Base-by-base conservation (phyloP, 2,329 filamentous ascomycete species). In the Penicillium psychrosexuale region DNA sequence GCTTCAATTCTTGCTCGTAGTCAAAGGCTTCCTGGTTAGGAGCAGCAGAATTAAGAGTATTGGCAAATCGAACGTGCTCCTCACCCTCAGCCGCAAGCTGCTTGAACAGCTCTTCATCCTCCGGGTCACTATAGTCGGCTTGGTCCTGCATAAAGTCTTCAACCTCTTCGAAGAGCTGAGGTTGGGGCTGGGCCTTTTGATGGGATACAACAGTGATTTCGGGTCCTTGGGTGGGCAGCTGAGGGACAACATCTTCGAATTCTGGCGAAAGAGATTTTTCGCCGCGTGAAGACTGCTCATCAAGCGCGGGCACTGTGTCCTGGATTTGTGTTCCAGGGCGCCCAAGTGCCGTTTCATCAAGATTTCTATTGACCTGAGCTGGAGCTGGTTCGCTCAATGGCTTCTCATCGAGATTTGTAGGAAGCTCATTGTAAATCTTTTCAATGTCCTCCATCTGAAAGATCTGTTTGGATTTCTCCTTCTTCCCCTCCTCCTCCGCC, bases 31-130 rank as follows among this genome's bases (percentile, higher is more conserved):
- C 90, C 63, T 92, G 84, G 4, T 78, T 77, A 17, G 84, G 81
- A 0, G 87, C 81, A 61, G 88, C 88, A 66, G 89, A 83, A 72
- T 95, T 96, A 11, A 99, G 80, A 44, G 89, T 86, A 61, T 89
- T 92, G 1, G 92, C 91, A 68, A 99, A 99, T 6, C 93, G 86
- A 4, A 90, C 91, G 68, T 99, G 93, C 66, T 97, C 94, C 74
- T 96, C 90, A 1, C 89, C 90, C 79, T 99, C 95, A 27, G 88
- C 84, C 0, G 91, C 92, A 64, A 99, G 85, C 62, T 93, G 91
- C 7, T 84, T 84, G 53, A 97, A 82, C 7, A 99, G 80, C 63
- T 96, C 91, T 68, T 92, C 92, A 59, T 97, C 93, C 72, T 96
- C 94, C 0, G 91, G 89, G 61, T 97, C 93, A 33, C 89, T 94